phyloP scores from a whole-genome alignment of 2,329 filamentous ascomycete genomes.

The Epicoccum sorghinum region DNA sequence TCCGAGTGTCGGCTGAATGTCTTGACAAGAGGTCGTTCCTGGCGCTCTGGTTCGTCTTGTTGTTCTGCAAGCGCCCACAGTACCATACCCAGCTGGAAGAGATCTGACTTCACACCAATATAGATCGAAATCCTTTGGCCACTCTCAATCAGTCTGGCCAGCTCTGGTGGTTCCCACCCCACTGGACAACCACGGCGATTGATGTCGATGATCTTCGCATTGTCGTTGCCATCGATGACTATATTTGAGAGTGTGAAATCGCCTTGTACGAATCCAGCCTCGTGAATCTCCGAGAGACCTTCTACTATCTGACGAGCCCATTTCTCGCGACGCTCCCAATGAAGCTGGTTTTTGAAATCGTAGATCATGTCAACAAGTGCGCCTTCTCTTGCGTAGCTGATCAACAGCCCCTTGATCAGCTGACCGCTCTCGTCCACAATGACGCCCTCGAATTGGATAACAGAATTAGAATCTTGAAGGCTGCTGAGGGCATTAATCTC shows the following conservation, averaged over 20 bases:
- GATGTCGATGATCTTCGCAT: slow-evolving; percentile 98
- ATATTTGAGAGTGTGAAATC: slow-evolving; percentile 98
- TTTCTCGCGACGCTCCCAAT: slow-evolving; percentile 76
- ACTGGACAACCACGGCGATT: slow-evolving; percentile 96
- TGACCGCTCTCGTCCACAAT: slow-evolving; percentile 79
- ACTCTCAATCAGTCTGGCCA: slow-evolving; percentile 81
- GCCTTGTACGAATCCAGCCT: slow-evolving; percentile 94
- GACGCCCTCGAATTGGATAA: slow-evolving; percentile 86
- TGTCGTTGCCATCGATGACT: slow-evolving; percentile 81
- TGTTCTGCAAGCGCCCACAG: slow-evolving; percentile 89
- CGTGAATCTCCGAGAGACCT: slow-evolving; percentile 90
- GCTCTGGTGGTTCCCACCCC: slow-evolving; percentile 96
- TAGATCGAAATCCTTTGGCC: slow-evolving; percentile 94
- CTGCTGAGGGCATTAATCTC: slow-evolving; percentile 93
- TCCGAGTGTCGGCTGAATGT: slow-evolving; percentile 42
- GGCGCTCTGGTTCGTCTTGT: slow-evolving; percentile 86
- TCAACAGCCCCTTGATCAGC: slow-evolving; percentile 84
- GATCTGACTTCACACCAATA: slow-evolving; percentile 95
- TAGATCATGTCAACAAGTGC: slow-evolving; percentile 91
- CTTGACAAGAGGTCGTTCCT: slow-evolving; percentile 67
- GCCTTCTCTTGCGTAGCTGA: slow-evolving; percentile 84
- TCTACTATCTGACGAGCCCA: slow-evolving; percentile 93
- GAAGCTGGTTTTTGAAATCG: slow-evolving; percentile 68
- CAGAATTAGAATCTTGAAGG: slow-evolving; percentile 72
- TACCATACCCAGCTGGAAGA: slow-evolving; percentile 97